Evolutionary conservation across 169 alveolate species (phyloP).

Genomic region (Ichthyophthirius multifiliis): DNA sequence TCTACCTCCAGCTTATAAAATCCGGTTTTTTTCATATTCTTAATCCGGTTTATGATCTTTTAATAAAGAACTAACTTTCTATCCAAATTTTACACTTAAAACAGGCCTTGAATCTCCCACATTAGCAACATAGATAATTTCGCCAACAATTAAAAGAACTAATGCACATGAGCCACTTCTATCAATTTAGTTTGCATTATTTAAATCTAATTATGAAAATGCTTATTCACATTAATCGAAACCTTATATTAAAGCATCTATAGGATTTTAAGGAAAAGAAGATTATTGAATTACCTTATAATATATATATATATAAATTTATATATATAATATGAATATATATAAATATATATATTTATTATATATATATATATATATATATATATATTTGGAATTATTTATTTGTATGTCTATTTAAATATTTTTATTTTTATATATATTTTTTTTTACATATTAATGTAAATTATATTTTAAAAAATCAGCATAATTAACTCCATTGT

Average conservation of each 20-base stretch:
- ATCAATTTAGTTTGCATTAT: constrained; percentile 28
- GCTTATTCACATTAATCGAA: constrained; percentile 64
- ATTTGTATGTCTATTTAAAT: no score
- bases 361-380: no score
- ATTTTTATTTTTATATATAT: no score
- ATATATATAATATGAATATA: no score
- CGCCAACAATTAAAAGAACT: constrained; percentile 59
- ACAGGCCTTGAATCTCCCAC: constrained; percentile 90
- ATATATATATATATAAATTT: no score
- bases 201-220: constrained; percentile 41
- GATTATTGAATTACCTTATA: constrained; percentile 50
- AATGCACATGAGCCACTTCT: constrained; percentile 76
- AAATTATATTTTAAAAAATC: constrained; percentile 81
- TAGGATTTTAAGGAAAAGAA: constrained; percentile 72
- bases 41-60: constrained; percentile 83
- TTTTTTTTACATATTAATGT: constrained; percentile 45
- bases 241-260: constrained; percentile 73
- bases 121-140: constrained; percentile 76
- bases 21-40: constrained; percentile 67
- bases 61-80: constrained; percentile 44
- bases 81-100: constrained; percentile 62
- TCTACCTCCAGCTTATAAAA: constrained; percentile 63
- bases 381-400: no score
- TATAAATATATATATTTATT: no score
- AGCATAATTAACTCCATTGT: constrained; percentile 88